These are phyloP conservation scores for Psilocybe sp. DNA, from an alignment of 768 basidiomycete species.

Conservation along the genomic window DNA sequence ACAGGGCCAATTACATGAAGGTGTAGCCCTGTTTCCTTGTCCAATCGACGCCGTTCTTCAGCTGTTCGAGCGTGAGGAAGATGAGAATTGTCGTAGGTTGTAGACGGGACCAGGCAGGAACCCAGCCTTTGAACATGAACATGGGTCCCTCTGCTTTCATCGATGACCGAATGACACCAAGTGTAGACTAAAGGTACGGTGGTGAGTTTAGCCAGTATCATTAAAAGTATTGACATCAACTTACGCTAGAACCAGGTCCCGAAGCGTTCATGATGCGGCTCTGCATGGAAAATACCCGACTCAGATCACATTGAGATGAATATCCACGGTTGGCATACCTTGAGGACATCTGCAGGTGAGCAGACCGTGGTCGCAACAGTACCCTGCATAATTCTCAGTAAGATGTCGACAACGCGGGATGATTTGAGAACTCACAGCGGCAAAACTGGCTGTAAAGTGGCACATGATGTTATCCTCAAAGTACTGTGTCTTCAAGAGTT, in stretches of 20 bases:
- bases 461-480: slow-evolving; percentile 80
- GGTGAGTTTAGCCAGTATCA: neutral
- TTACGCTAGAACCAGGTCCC: slow-evolving; percentile 72
- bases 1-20: slow-evolving; percentile 15
- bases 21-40: slow-evolving; percentile 40
- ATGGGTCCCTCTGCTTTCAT: slow-evolving; percentile 73
- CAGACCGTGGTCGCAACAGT: slow-evolving; percentile 89
- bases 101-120: slow-evolving; percentile 82
- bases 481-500: slow-evolving; percentile 66
- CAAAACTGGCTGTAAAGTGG: slow-evolving; percentile 86
- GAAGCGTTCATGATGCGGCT: slow-evolving; percentile 90
- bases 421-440: slow-evolving; percentile 55
- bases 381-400: slow-evolving; percentile 40
- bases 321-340: slow-evolving; percentile 33
- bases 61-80: slow-evolving; percentile 80
- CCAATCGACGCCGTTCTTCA: slow-evolving; percentile 71
- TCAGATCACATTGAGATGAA: neutral
- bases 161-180: slow-evolving; percentile 65
- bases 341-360: slow-evolving; percentile 85
- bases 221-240: slow-evolving; percentile 19
- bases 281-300: slow-evolving; percentile 26
- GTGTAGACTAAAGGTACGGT: slow-evolving; percentile 50
- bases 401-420: neutral
- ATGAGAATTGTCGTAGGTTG: slow-evolving; percentile 88
- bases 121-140: slow-evolving; percentile 94